Conservation (phyloP, 139 green algal genomes). For the Volvox africanus region DNA sequence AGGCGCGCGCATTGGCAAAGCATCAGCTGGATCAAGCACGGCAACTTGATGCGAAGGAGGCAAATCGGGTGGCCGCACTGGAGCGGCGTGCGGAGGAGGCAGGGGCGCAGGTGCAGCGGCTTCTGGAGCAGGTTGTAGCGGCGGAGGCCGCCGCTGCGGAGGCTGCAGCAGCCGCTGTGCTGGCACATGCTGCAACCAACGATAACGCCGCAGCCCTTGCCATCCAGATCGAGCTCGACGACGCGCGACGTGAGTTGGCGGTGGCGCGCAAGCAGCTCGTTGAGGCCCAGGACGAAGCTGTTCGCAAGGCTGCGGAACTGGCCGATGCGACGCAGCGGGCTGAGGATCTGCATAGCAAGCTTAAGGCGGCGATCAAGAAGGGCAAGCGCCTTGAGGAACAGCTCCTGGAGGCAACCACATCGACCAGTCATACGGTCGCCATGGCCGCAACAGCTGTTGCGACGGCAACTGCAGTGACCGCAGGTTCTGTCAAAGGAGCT, state of each 20-base stretch:
- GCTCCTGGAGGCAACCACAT: slow-evolving; percentile 21
- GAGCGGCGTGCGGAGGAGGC: neutral
- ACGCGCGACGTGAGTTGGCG: neutral
- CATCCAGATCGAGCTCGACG: neutral
- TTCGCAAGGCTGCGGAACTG: neutral
- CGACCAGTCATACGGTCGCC: neutral
- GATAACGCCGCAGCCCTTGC: neutral
- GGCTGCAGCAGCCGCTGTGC: neutral
- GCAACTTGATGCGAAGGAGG: neutral
- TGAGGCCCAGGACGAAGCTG: neutral
- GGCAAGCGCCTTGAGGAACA: slow-evolving; percentile 50
- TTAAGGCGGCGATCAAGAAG: slow-evolving; percentile 52
- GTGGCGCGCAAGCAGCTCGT: neutral
- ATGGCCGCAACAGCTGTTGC: neutral
- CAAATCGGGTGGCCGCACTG: neutral
- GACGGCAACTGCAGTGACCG: neutral
- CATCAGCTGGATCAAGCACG: neutral
- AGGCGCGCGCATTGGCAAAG: neutral
- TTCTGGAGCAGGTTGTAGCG: neutral
- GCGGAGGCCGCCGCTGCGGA: slow-evolving; percentile 8
- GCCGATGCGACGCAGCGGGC: slow-evolving; percentile 14
- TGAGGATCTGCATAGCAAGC: slow-evolving; percentile 40
- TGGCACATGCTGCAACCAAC: neutral
- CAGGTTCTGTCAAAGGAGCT: neutral
- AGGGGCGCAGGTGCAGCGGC: neutral